Conservation (phyloP, 2,329 filamentous ascomycete genomes). For the Cephalotrichum gorgonifer region DNA sequence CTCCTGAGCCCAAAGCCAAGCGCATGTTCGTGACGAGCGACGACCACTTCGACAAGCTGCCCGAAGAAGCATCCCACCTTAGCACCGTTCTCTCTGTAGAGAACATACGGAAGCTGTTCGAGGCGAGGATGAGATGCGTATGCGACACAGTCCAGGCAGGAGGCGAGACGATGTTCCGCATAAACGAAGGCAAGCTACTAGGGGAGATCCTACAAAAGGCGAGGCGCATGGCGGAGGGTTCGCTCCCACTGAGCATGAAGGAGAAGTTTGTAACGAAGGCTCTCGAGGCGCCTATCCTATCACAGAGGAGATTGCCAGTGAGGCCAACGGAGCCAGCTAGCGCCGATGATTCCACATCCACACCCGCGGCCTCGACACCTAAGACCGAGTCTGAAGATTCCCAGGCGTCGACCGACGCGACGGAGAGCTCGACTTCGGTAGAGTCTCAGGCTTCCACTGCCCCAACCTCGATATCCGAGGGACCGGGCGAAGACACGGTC, state of each 20-base stretch:
- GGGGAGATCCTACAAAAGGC: conserved; percentile 61
- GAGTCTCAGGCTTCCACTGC: conserved; percentile 29
- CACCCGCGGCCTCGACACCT: conserved; percentile 12
- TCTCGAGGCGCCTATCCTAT: conserved; percentile 66
- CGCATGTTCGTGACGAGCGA: conserved; percentile 59
- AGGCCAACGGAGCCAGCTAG: neutral
- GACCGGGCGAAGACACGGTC: conserved; percentile 20
- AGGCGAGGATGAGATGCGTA: conserved; percentile 55
- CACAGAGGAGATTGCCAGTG: conserved; percentile 39
- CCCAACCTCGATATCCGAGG: conserved; percentile 29
- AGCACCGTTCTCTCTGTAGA: conserved; percentile 41
- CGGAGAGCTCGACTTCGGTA: conserved; percentile 18
- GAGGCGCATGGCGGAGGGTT: conserved; percentile 48
- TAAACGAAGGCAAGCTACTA: conserved; percentile 63
- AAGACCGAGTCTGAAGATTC: conserved; percentile 25
- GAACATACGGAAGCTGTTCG: conserved; percentile 40
- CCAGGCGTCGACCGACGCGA: conserved; percentile 26
- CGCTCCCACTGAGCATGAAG: conserved; percentile 72
- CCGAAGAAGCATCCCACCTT: conserved; percentile 45
- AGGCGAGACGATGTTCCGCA: conserved; percentile 74
- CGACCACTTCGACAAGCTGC: conserved; percentile 59
- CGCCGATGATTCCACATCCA: neutral
- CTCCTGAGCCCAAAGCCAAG: conserved; percentile 34
- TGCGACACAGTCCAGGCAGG: conserved; percentile 79
- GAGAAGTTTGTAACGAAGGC: conserved; percentile 69